Conservation (phyloP, 73 alveolate species). For the Paramecium octaurelia region DNA sequence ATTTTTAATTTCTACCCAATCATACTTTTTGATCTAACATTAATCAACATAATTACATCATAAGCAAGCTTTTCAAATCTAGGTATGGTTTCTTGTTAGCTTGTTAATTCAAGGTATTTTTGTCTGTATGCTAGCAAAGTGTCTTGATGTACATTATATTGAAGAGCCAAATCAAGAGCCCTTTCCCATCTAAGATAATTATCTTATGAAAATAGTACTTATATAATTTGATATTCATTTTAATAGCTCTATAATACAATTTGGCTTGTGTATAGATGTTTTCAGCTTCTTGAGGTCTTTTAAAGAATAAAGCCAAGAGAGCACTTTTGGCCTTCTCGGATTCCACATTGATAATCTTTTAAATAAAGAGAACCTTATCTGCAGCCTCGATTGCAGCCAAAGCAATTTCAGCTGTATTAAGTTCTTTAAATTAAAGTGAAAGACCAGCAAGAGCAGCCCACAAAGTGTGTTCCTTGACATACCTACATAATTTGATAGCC, state of each 20-base stretch:
- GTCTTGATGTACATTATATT: conserved; percentile 86
- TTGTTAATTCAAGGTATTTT: conserved; percentile 75
- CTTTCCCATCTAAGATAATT: conserved; percentile 88
- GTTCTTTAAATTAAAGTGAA: conserved; percentile 81
- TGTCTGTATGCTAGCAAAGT: conserved; percentile 91
- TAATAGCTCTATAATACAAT: conserved; percentile 95
- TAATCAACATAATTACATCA: conserved; percentile 54
- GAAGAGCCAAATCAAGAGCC: conserved; percentile 89
- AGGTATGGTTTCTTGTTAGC: conserved; percentile 81
- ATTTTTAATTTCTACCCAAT: conserved; percentile 92
- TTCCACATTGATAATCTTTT: conserved; percentile 51
- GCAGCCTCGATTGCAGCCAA: conserved; percentile 99
- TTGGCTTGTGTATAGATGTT: conserved; percentile 73
- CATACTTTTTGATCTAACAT: conserved; percentile 50
- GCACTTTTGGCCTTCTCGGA: conserved; percentile 72
- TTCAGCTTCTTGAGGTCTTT: conserved; percentile 77
- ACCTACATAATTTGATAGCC: conserved; percentile 97
- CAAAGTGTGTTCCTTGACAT: conserved; percentile 93
- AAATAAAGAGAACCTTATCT: conserved; percentile 88
- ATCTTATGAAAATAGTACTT: background rate
- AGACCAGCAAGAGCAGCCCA: conserved; percentile 99
- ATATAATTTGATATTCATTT: conserved; percentile 91
- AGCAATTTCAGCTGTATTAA: conserved; percentile 94
- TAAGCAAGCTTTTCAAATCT: conserved; percentile 73
- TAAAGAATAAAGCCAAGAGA: conserved; percentile 71